A percentile compares a stretch with the other conserved stretches of the same genome.
phyloP scores from a whole-genome alignment of 805 yeast genomes.

The Hanseniaspora thailandica region DNA sequence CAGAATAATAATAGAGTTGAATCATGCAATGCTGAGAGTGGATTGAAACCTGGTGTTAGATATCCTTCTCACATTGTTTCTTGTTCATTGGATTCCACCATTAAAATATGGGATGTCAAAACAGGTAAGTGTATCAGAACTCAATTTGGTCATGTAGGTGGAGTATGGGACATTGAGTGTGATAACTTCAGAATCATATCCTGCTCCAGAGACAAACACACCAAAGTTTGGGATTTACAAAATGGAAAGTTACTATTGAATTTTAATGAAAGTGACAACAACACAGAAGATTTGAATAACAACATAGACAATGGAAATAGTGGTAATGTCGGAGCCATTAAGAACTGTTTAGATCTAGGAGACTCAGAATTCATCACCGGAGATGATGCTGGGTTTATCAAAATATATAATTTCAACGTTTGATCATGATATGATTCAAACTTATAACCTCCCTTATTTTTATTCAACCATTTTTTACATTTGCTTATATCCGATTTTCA shows the following conservation, averaged over 20 bases:
- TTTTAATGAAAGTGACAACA: constrained; percentile 57
- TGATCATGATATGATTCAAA: not conserved
- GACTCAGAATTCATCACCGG: constrained; percentile 87
- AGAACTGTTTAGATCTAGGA: constrained; percentile 62
- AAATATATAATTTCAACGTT: constrained; percentile 66
- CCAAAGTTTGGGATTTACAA: constrained; percentile 94
- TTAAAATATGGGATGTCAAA: constrained; percentile 79
- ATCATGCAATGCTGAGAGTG: constrained; percentile 17
- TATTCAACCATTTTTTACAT: not conserved
- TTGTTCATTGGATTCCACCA: constrained; percentile 83
- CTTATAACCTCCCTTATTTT: not conserved
- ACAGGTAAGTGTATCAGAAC: constrained; percentile 85
- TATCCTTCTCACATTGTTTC: constrained; percentile 78
- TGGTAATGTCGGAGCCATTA: constrained; percentile 24
- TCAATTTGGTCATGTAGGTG: constrained; percentile 95
- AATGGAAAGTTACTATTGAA: constrained; percentile 91
- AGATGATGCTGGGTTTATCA: constrained; percentile 76
- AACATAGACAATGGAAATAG: not conserved
- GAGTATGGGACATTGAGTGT: constrained; percentile 94
- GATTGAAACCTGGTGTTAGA: constrained; percentile 23
- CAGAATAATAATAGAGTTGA: constrained; percentile 16
- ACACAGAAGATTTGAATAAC: constrained; percentile 24
- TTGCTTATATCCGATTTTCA: not conserved
- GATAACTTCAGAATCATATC: constrained; percentile 89
- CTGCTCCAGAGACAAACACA: constrained; percentile 85